These are phyloP conservation scores for Lachancea kluyveri DNA, from an alignment of 805 yeast genomes.

Conservation along the genomic window DNA sequence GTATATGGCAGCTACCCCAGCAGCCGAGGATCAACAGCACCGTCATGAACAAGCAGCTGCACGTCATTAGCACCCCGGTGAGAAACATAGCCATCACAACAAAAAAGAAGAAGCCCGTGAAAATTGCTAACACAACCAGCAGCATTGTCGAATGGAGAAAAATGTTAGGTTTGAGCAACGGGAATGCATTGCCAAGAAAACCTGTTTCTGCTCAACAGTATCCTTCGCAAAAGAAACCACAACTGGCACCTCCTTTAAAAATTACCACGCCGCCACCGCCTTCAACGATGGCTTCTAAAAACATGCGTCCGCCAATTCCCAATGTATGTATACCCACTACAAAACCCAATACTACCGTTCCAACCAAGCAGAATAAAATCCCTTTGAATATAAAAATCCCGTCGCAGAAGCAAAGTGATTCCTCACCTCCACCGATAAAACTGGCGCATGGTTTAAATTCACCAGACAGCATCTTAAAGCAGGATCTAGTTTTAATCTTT, in stretches of 20 bases:
- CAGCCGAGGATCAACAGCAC: background rate
- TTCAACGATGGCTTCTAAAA: constrained; percentile 1
- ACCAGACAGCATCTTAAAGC: too few species aligned
- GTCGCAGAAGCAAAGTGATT: too few species aligned
- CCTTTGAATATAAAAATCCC: too few species aligned
- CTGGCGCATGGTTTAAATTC: too few species aligned
- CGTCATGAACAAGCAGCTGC: constrained; percentile 17
- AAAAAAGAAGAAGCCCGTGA: constrained; percentile 26
- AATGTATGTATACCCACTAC: too few species aligned
- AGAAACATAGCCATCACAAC: constrained; percentile 25
- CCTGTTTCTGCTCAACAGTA: constrained; percentile 1
- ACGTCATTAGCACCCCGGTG: constrained; percentile 24
- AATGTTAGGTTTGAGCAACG: constrained; percentile 24
- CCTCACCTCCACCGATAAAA: too few species aligned
- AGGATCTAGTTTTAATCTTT: constrained; percentile 21
- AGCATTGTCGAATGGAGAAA: constrained; percentile 35
- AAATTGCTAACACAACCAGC: constrained; percentile 26
- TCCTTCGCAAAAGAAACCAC: too few species aligned
- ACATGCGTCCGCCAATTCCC: too few species aligned
- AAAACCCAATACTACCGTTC: too few species aligned
- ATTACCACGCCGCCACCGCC: constrained; percentile 6
- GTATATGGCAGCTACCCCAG: constrained; percentile 59
- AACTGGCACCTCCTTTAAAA: background rate
- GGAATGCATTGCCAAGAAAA: constrained; percentile 1
- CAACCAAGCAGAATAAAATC: too few species aligned